phyloP scores from a whole-genome alignment of 2,329 filamentous ascomycete genomes.

The Teratosphaeria pseudoeucalypti region DNA sequence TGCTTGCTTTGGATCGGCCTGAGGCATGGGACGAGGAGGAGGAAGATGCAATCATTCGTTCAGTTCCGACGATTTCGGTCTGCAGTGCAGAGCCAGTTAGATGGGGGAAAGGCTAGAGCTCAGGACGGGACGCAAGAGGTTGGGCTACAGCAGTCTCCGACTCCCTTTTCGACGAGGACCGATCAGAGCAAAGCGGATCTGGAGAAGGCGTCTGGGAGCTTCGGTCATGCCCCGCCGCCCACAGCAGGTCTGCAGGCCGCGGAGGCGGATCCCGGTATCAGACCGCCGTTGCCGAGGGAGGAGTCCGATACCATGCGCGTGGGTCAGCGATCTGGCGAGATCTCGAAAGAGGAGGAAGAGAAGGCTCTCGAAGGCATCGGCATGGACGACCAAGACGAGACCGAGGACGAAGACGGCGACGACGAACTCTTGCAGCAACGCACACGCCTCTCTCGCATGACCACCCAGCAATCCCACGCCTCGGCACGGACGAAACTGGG shows the following conservation, averaged over 20 bases:
- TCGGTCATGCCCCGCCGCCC: background rate
- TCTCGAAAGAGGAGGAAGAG: background rate
- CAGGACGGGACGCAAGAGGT: background rate
- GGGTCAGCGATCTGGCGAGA: background rate
- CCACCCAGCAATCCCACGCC: slow-evolving; percentile 22
- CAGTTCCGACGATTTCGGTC: slow-evolving; percentile 18
- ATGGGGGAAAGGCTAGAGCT: slow-evolving; percentile 9
- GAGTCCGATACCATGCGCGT: slow-evolving; percentile 3
- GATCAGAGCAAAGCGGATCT: slow-evolving; percentile 13
- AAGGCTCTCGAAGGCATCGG: slow-evolving; percentile 3
- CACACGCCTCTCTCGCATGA: slow-evolving; percentile 17
- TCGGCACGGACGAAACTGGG: slow-evolving; percentile 21
- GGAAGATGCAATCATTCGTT: slow-evolving; percentile 4
- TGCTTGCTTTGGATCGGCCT: background rate
- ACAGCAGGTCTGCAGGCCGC: background rate
- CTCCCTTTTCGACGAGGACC: background rate
- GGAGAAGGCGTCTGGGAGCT: slow-evolving; percentile 10
- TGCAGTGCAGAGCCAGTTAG: slow-evolving; percentile 15
- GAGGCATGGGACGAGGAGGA: background rate
- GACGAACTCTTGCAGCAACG: slow-evolving; percentile 10
- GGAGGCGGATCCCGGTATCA: slow-evolving; percentile 2
- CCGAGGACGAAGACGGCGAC: slow-evolving; percentile 17
- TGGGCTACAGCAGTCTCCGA: background rate
- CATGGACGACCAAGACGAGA: slow-evolving; percentile 10
- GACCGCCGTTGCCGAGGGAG: slow-evolving; percentile 1